Evolutionary conservation across 768 basidiomycete species (phyloP).

Genomic region (Hysterangium stoloniferum): DNA sequence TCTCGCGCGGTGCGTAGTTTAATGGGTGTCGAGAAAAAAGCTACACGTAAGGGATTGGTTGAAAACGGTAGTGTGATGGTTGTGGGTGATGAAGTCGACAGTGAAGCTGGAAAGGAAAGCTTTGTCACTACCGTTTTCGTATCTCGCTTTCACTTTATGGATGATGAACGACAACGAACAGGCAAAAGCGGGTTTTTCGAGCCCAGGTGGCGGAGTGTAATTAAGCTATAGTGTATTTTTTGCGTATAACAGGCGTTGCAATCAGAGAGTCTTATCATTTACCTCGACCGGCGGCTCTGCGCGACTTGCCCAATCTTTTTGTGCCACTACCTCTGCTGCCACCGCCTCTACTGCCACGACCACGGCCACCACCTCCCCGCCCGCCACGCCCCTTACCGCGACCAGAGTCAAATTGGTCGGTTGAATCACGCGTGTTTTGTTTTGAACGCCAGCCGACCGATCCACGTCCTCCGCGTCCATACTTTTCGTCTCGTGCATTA

Average conservation of each 20-base stretch:
- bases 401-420: slow-evolving; percentile 57
- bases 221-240: neutral
- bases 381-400: slow-evolving; percentile 29
- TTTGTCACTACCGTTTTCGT: slow-evolving; percentile 61
- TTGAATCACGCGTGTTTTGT: slow-evolving; percentile 74
- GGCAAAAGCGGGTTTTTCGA: slow-evolving; percentile 48
- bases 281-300: slow-evolving; percentile 13
- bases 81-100: slow-evolving; percentile 53
- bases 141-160: slow-evolving; percentile 17
- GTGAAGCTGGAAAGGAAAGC: slow-evolving; percentile 34
- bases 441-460: slow-evolving; percentile 55
- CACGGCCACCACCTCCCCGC: slow-evolving; percentile 21
- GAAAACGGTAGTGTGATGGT: slow-evolving; percentile 74
- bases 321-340: slow-evolving; percentile 24
- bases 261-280: neutral
- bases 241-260: too few species aligned
- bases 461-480: slow-evolving; percentile 57
- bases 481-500: slow-evolving; percentile 66
- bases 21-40: slow-evolving; percentile 77
- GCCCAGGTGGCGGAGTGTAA: slow-evolving; percentile 4
- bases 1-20: slow-evolving; percentile 82
- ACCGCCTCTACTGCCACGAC: slow-evolving; percentile 23
- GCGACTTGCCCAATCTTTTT: slow-evolving; percentile 22
- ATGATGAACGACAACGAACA: slow-evolving; percentile 52
- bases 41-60: slow-evolving; percentile 72